Evolutionary conservation across 306 rosid genomes (phyloP), one percentile per base, ranked within the genome.

Genomic region (Nissolia schottii): DNA sequence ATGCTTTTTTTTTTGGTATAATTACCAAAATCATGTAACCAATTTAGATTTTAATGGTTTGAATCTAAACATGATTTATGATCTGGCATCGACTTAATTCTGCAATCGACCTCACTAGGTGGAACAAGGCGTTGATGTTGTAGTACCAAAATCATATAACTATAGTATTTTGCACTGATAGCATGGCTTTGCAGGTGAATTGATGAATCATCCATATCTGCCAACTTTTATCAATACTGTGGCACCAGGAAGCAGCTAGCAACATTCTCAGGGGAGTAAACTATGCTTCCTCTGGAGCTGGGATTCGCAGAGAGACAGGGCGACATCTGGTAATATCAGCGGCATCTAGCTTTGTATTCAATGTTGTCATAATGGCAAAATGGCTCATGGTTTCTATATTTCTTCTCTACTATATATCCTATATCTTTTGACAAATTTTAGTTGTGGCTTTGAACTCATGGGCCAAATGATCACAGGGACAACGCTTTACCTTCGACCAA

Each of bases 271-370:
- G 35, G 20, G 83, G 85, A 24, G 83, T 84, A 20, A 80, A 84
- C 76, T 84, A 68, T 58, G 85, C 78, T 57, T 80, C 81, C 5
- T 82, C 83, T 0, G 75, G 73, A 4, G 8, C 73, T 11, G 85
- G 87, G 12, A 69, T 80, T 56, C 38, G 77, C 12, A 70, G 77
- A 2, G 79, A 73, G 69, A 77, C 83, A 11, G 83, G 87, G 38
- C 10, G 10, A 74, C 45, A 24, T 55, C 29, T 77, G 55, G 83
- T 80, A 73, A 73, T 7, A 58, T 49, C 14, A 50, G 15, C 14
- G 19, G 35, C 29, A 20, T 23, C 45, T 66, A 48, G 35, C 18
- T 53, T 41, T 62, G 19, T 24, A 49, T 43, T 27, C 15, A n/a
- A n/a, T n/a, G n/a, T n/a, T n/a, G n/a, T n/a, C n/a, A n/a, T n/a